Evolutionary conservation across 2,329 filamentous ascomycete genomes (phyloP).

Genomic region (Cladosporium colombiae): DNA sequence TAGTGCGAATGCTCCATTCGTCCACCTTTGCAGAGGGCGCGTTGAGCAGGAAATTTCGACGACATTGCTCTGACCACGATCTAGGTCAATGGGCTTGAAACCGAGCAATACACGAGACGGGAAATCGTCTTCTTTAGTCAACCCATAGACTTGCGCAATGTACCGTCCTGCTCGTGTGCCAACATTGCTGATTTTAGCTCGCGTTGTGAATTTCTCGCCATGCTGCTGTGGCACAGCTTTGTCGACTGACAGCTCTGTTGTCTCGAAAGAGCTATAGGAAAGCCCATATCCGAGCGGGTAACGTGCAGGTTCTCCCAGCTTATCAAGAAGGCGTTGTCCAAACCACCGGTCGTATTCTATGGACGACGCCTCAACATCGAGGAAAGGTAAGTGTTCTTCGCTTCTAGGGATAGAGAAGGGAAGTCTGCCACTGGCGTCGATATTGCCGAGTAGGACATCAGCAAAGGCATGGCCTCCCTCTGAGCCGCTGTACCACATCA

Average conservation of each 20-base stretch:
- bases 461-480: slow-evolving; percentile 25
- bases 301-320: slow-evolving; percentile 25
- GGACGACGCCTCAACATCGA: slow-evolving; percentile 26
- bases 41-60: slow-evolving; percentile 1
- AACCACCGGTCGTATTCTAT: slow-evolving; percentile 32
- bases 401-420: slow-evolving; percentile 25
- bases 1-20: slow-evolving; percentile 8
- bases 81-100: slow-evolving; percentile 13
- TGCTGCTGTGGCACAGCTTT: not conserved
- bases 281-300: slow-evolving; percentile 21
- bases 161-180: slow-evolving; percentile 5
- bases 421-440: slow-evolving; percentile 23
- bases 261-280: slow-evolving; percentile 10
- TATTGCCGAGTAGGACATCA: slow-evolving; percentile 23
- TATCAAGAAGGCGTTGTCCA: slow-evolving; percentile 32
- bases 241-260: not conserved
- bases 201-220: not conserved
- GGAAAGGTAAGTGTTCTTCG: slow-evolving; percentile 30
- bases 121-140: not conserved
- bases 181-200: not conserved
- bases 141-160: slow-evolving; percentile 10
- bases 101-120: slow-evolving; percentile 16
- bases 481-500: slow-evolving; percentile 25
- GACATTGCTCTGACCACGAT: not conserved
- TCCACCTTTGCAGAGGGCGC: slow-evolving; percentile 5